Conservation (phyloP, 352 stramenopile genomes). For the Pythium scleroteichum region DNA sequence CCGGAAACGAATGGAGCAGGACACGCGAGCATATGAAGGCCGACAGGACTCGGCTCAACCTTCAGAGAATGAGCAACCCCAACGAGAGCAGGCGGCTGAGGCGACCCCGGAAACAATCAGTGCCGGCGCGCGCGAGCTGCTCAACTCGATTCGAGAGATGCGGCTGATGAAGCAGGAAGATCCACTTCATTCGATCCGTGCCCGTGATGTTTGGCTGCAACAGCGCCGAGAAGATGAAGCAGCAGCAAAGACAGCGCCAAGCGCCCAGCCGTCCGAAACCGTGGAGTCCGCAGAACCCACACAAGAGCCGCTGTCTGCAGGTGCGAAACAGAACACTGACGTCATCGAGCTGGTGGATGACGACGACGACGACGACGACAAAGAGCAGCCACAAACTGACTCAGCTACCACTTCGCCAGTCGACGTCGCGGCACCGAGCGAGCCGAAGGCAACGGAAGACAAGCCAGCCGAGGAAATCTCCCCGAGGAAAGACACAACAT, state of each 20-base stretch:
- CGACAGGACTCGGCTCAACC: background rate
- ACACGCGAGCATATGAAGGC: conserved; percentile 30
- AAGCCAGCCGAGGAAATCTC: background rate
- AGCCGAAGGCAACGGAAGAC: background rate
- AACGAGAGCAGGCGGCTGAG: background rate
- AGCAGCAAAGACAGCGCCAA: background rate
- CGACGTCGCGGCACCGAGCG: background rate
- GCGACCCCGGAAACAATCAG: background rate
- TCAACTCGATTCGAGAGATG: conserved; percentile 12
- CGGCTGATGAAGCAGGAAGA: conserved; percentile 33
- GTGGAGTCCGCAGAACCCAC: background rate
- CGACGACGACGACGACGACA: background rate
- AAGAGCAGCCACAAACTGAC: background rate
- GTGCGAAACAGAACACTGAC: background rate
- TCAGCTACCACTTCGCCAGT: background rate
- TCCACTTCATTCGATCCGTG: conserved; percentile 15
- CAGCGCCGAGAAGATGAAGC: conserved; percentile 5
- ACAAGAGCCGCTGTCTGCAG: background rate
- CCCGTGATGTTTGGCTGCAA: conserved; percentile 4
- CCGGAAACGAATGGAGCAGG: conserved; percentile 43
- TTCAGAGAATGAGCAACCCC: too few species aligned
- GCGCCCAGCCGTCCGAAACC: background rate
- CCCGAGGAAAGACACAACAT: background rate
- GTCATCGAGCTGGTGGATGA: conserved; percentile 24
- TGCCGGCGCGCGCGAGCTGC: conserved; percentile 11